These are phyloP conservation scores for Arbutus unedo DNA, from an alignment of 148 eudicot genomes.

Conservation along the genomic window DNA sequence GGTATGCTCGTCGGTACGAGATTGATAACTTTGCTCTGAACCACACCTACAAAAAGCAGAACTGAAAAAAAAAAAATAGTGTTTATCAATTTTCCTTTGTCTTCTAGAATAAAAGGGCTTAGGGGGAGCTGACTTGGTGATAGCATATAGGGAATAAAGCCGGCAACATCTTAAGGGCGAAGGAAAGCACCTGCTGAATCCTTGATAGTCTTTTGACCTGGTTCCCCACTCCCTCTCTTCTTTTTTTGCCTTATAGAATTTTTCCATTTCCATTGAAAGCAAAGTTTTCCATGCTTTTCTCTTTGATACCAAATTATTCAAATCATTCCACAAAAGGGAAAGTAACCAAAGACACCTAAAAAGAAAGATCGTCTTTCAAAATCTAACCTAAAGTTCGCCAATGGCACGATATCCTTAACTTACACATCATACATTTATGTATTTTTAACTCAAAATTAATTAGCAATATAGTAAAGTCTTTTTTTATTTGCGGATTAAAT, in stretches of 20 bases:
- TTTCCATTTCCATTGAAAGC: not conserved
- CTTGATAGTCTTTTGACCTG: not conserved
- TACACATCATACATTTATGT: too few species aligned
- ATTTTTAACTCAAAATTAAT: too few species aligned
- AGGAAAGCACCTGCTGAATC: conserved; percentile 18
- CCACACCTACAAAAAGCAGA: too few species aligned
- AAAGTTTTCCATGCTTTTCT: not conserved
- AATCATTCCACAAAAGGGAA: not conserved
- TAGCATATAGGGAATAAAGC: not conserved
- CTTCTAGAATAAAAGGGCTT: too few species aligned
- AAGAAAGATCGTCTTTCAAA: not conserved
- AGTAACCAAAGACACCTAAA: not conserved
- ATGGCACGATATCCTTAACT: not conserved
- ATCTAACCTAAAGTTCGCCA: not conserved
- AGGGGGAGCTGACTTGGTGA: conserved; percentile 8
- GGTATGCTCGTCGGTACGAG: too few species aligned
- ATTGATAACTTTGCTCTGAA: too few species aligned
- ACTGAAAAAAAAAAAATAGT: too few species aligned
- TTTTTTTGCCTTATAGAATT: not conserved
- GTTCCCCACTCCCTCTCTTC: not conserved
- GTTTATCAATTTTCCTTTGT: too few species aligned
- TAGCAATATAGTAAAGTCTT: too few species aligned
- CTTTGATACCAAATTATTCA: not conserved
- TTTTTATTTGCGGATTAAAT: too few species aligned
- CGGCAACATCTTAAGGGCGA: conserved; percentile 22